These are phyloP conservation scores for Eucalyptus sp. DNA, from an alignment of 345 rosid genomes.

Conservation along the genomic window DNA sequence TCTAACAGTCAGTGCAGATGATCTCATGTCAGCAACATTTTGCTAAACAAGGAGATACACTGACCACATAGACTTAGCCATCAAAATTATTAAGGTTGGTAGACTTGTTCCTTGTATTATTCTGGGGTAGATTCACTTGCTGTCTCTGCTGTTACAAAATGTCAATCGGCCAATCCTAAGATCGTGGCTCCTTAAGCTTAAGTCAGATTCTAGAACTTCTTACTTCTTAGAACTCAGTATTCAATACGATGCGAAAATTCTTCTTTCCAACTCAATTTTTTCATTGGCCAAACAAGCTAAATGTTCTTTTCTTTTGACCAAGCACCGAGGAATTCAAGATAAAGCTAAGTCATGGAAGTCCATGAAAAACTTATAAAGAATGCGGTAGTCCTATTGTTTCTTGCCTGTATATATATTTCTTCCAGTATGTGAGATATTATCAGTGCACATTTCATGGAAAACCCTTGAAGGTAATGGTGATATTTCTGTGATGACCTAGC, in stretches of 20 bases:
- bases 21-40: background rate
- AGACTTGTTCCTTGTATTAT: background rate
- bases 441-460: background rate
- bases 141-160: background rate
- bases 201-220: background rate
- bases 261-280: background rate
- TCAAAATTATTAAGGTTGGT: background rate
- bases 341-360: background rate
- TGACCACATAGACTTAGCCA: background rate
- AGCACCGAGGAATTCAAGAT: background rate
- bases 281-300: background rate
- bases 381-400: background rate
- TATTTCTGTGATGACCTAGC: background rate
- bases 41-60: background rate
- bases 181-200: background rate
- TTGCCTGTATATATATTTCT: background rate
- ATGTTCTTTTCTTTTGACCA: background rate
- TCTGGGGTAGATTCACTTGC: background rate
- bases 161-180: background rate
- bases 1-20: background rate
- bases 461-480: background rate
- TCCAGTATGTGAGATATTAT: background rate
- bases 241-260: background rate
- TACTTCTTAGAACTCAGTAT: background rate
- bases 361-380: background rate